Evolutionary conservation across 1,139 yeast species (phyloP), one percentile per base, ranked within the genome.

Genomic region (Arxiozyma bovina): DNA sequence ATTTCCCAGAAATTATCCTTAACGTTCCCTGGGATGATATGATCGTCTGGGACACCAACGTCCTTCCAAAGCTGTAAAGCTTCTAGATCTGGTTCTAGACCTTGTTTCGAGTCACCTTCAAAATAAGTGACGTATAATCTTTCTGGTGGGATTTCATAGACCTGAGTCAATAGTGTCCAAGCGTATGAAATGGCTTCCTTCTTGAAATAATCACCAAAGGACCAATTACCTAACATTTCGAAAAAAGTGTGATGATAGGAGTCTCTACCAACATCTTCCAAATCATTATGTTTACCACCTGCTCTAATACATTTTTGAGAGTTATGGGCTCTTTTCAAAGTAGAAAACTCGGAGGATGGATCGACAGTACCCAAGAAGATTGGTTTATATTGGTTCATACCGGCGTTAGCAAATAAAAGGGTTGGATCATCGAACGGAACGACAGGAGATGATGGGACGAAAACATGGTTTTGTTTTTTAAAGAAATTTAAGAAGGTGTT

Each of bases 141-240:
- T 69, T 84, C 86, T 30, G 80, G 75, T 52, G 85, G 83, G 58
- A 93, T 79, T 43, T 89, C 90, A 67, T 87, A 94, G 21, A 86
- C 93, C 60, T 79, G 73, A 53, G 98, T 90, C 68, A 93, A 78
- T 58, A 93, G 77, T 58, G 90, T 95, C 98, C 98, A 93, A 8
- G 96, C 83, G 77, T 80, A 88, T 15, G 75, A 74, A 65, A 91
- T 85, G 54, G 98, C 98, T 68, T 90, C 99, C 66, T 85, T 81
- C 73, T 93, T 93, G 81, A 93, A 93, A 71, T 93, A 93, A 73
- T 93, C 99, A 62, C 99, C 99, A 72, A 93, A 93, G 7, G 99
- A 93, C 99, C 99, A 93, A 77, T 93, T 93, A 63, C 99, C 99
- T 74, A 93, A 81, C 99, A 93, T 93, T 75, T 93, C 99, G 64